Conservation (phyloP, 345 rosid genomes). For the Eucalyptus marginata region DNA sequence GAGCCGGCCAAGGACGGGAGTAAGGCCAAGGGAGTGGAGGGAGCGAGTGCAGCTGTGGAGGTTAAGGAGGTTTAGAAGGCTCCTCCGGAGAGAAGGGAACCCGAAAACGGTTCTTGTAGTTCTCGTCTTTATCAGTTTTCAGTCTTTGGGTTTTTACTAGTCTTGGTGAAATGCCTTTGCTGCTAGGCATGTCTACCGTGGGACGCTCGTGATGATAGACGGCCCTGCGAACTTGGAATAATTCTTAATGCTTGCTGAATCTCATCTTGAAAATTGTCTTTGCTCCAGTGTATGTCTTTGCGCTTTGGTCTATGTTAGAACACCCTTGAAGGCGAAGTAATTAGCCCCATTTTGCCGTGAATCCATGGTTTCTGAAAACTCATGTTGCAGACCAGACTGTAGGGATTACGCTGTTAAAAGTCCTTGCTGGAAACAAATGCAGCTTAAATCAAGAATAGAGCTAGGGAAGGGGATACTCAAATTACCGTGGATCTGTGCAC, state of each 20-base stretch:
- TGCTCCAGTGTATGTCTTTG: neutral
- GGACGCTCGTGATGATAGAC: neutral
- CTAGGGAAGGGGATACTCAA: neutral
- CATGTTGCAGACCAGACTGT: neutral
- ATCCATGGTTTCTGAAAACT: neutral
- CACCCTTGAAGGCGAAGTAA: neutral
- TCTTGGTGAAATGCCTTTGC: neutral
- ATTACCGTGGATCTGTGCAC: neutral
- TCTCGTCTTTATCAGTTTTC: neutral
- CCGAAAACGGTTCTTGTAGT: neutral
- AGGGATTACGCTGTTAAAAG: neutral
- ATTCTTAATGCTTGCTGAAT: neutral
- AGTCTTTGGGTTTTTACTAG: neutral
- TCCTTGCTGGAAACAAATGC: neutral
- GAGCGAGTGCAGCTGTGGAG: constrained; percentile 6
- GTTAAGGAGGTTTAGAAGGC: constrained; percentile 15
- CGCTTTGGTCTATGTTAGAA: neutral
- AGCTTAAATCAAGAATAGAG: neutral
- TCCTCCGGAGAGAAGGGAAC: neutral
- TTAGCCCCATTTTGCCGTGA: neutral
- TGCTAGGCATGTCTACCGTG: neutral
- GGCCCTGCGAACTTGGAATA: neutral
- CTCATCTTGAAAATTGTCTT: neutral
- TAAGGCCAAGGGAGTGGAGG: constrained; percentile 14
- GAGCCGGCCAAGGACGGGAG: constrained; percentile 10